Percentiles rank a stretch among this genome's conserved stretches.
These are phyloP conservation scores for Leucosporidium creatinivorum DNA, from an alignment of 768 basidiomycete genomes.

Conservation along the genomic window DNA sequence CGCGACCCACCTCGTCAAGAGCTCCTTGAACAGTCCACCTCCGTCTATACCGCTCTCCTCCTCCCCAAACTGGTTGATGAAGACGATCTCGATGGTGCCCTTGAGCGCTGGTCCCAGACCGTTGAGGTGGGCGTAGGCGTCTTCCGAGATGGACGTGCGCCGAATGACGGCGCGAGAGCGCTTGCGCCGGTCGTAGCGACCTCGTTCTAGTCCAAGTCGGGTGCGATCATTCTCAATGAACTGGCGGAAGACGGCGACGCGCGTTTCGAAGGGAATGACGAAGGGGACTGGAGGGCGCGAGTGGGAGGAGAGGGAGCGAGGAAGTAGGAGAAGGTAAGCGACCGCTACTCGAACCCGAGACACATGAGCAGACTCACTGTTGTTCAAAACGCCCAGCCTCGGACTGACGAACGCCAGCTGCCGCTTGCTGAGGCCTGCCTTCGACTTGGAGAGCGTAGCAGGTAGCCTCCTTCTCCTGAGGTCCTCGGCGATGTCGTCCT, in stretches of 20 bases:
- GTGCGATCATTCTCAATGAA: slow-evolving; percentile 62
- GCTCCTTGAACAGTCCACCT: slow-evolving; percentile 96
- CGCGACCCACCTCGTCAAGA: slow-evolving; percentile 58
- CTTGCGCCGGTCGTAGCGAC: not conserved
- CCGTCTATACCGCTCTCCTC: slow-evolving; percentile 79
- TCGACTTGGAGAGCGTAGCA: slow-evolving; percentile 15
- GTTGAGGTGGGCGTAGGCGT: slow-evolving; percentile 76
- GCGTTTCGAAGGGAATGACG: slow-evolving; percentile 81
- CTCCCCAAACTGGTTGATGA: slow-evolving; percentile 61
- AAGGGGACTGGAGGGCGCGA: slow-evolving; percentile 55
- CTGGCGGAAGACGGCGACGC: slow-evolving; percentile 80
- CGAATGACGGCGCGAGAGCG: slow-evolving; percentile 53
- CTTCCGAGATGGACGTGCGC: slow-evolving; percentile 72
- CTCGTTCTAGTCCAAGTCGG: slow-evolving; percentile 34
- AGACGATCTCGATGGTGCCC: slow-evolving; percentile 75
- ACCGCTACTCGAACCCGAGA: not conserved
- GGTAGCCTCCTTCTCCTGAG: not conserved
- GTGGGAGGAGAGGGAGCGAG: not conserved
- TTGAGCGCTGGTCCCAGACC: slow-evolving; percentile 65
- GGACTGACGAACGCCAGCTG: slow-evolving; percentile 71
- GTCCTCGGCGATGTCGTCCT: slow-evolving; percentile 25
- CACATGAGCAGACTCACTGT: slow-evolving; percentile 45
- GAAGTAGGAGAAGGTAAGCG: not conserved
- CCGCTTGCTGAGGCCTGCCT: slow-evolving; percentile 52
- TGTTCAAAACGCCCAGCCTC: slow-evolving; percentile 80